These are phyloP conservation scores for Glycine soja DNA, from an alignment of 306 rosid species.

Conservation along the genomic window DNA sequence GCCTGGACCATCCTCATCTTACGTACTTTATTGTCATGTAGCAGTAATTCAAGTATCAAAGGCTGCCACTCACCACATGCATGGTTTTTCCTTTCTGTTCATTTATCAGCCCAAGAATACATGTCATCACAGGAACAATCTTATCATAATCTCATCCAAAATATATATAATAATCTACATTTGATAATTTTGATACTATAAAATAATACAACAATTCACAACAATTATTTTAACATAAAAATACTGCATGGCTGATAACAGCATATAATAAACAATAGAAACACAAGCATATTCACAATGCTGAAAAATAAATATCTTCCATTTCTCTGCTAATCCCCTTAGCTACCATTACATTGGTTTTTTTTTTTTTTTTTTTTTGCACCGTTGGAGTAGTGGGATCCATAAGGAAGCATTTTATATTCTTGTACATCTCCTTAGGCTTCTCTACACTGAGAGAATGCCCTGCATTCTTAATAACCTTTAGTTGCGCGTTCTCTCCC, in stretches of 20 bases:
- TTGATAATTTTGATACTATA: too few species aligned
- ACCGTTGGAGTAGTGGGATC: constrained; percentile 48
- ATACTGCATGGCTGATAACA: constrained; percentile 1
- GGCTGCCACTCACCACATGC: constrained; percentile 10
- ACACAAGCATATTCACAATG: constrained; percentile 12
- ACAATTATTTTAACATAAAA: background rate
- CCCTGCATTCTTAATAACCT: constrained; percentile 77
- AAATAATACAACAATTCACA: too few species aligned
- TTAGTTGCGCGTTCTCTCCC: constrained; percentile 74
- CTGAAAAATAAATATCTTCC: constrained; percentile 26
- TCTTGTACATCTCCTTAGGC: constrained; percentile 69
- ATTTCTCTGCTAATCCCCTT: constrained; percentile 58
- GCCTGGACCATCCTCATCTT: constrained; percentile 72
- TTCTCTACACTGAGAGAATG: constrained; percentile 85
- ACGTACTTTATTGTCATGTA: constrained; percentile 46
- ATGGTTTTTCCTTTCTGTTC: constrained; percentile 16
- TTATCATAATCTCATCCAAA: too few species aligned
- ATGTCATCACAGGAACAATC: too few species aligned
- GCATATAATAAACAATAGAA: background rate
- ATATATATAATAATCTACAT: too few species aligned
- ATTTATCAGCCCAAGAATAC: background rate
- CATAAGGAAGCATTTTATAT: constrained; percentile 66
- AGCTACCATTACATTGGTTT: constrained; percentile 56
- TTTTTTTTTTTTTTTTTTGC: constrained; percentile 21
- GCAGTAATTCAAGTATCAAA: constrained; percentile 24